A percentile compares a stretch with the other conserved stretches of the same genome.
phyloP scores from a whole-genome alignment of 1,284 basidiomycete genomes.

The Vanrija sp. region DNA sequence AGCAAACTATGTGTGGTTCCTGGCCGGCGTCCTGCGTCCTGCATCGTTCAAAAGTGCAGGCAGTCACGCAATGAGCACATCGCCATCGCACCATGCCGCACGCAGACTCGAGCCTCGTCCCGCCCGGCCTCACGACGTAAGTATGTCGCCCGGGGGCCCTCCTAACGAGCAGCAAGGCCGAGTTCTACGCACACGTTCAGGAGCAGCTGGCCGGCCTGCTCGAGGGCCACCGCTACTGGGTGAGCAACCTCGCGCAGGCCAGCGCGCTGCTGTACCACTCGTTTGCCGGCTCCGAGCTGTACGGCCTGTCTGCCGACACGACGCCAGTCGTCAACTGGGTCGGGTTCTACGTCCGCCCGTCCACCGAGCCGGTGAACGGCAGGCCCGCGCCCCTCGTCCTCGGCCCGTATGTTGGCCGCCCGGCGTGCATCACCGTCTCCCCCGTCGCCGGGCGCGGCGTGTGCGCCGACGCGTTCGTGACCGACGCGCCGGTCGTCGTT shows the following conservation, averaged over 20 bases:
- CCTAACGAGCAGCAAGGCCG: conserved; percentile 52
- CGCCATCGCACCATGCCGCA: conserved; percentile 73
- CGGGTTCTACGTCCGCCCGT: conserved; percentile 78
- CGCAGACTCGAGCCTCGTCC: conserved; percentile 72
- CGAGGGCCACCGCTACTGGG: conserved; percentile 70
- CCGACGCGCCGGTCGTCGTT: conserved; percentile 60
- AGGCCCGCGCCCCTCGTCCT: conserved; percentile 55
- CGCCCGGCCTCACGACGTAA: conserved; percentile 58
- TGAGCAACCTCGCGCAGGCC: conserved; percentile 79
- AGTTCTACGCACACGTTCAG: conserved; percentile 73
- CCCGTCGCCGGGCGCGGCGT: conserved; percentile 64
- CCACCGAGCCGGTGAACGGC: conserved; percentile 41
- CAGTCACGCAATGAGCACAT: too few species aligned
- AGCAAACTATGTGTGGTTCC: too few species aligned
- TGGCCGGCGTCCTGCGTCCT: too few species aligned
- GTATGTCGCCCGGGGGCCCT: background rate
- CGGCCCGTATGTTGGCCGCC: conserved; percentile 82
- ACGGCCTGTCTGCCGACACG: conserved; percentile 53
- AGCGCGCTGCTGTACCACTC: conserved; percentile 73
- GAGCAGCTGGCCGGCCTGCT: conserved; percentile 61
- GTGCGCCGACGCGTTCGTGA: conserved; percentile 70
- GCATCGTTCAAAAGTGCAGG: too few species aligned
- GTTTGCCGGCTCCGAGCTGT: conserved; percentile 61
- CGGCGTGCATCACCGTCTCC: conserved; percentile 77
- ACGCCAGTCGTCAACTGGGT: conserved; percentile 71